Base-by-base conservation (phyloP, 2,329 filamentous ascomycete genomes). In the Cryphonectria carpinicola region DNA sequence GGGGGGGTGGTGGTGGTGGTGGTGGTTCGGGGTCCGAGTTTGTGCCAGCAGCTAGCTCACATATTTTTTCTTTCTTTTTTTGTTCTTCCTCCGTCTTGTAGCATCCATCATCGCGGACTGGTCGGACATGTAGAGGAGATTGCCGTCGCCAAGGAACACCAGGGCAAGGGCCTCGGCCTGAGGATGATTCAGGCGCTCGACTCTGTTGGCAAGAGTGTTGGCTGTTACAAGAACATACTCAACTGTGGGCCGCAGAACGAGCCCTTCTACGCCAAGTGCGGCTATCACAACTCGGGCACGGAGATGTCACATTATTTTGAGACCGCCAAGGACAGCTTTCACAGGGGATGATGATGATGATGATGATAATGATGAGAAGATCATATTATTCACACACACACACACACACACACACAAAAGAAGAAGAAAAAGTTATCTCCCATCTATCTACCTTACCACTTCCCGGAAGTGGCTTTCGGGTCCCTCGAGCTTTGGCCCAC, bases 51-150 rank as follows among this genome's bases (percentile, higher is more conserved):
- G 25, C 8, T 17, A 13, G 22, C 35, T 65, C n/a, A 49, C 41
- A 17, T n/a, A 2, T 3, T n/a, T 41, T 39, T 19, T 22, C n/a
- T 22, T 61, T 61, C 19, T 39, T 6, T 32, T 3, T 49, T 35
- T 32, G 1, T 5, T 37, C 1, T 25, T 14, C 19, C 43, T 25
- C n/a, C 39, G n/a, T 25, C 4, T 46, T 25, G 43, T 43, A 88
- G 86, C 75, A 92, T 93, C 73, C 90, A 92, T 76, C 85, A 89
- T 71, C 85, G 91, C 35, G 89, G 89, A 28, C 81, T 88, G 19
- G 92, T 93, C 5, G 93, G 93, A 1, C 93, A 96, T 77, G 92
- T 96, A 77, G 93, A 96, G 81, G 93, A 96, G 79, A 95, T 96
- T 77, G 92, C 93, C 4, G 91, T 96, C 41, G 86, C 90, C 66